Evolutionary conservation across 2,329 filamentous ascomycete species (phyloP), one percentile per base, ranked within the genome.

Genomic region (Paraconiothyrium sp.): DNA sequence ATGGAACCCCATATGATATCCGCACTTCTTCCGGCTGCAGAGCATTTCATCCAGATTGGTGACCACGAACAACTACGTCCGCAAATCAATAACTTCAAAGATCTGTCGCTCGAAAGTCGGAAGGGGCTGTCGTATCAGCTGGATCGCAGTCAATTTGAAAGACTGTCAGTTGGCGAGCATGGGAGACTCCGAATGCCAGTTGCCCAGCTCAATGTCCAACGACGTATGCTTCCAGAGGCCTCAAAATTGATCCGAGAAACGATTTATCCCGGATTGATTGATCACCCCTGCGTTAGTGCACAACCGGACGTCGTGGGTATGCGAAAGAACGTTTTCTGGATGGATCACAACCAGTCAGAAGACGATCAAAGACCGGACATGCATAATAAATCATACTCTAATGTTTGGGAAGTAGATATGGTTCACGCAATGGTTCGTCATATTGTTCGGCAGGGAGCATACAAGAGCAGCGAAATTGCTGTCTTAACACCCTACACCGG

Each of bases 401-500:
- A 91, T 58, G 54, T 69, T 0, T 89, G 81, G 59, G 91, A 94
- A 69, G 81, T 90, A 0, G 80, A 87, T 0, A 89, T 94, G 87
- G 84, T 85, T 0, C 78, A 82, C 7, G 84, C 86, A 0, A 75
- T 93, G 0, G 87, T 92, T 0, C 83, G 82, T 0, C 90, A 94
- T 69, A 76, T 94, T 0, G 79, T 90, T 5, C 82, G 84, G 0
- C 90, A 93, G 70, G 90, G 90, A 0, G 71, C 67, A 0, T 92
- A 93, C 71, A 74, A 72, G 0, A 75, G 78, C 0, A 81, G 80
- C 0, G 88, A 93, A 1, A 91, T 94, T 60, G 89, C 90, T 0
- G 86, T 94, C 0, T 72, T 94, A 6, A 93, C 90, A 0, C 88
- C 88, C 0, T 90, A 91, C 61, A 69, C 83, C 0, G 87, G 86